Evolutionary conservation across 2,329 filamentous ascomycete genomes (phyloP).

Genomic region (Colletotrichum simmondsii): DNA sequence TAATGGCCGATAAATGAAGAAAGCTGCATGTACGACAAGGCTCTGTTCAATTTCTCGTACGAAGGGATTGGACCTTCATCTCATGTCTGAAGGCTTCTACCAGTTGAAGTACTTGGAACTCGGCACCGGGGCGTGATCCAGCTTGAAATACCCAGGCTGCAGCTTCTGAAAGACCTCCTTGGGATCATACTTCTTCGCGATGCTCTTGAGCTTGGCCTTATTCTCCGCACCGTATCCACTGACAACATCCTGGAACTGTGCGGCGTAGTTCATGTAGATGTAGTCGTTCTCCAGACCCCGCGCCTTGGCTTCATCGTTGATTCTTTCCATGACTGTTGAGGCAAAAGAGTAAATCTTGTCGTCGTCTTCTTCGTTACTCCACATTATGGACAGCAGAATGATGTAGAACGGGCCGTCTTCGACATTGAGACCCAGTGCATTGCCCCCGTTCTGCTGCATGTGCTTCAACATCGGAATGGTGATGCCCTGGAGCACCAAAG

Average conservation of each 20-base stretch:
- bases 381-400: slow-evolving; percentile 37
- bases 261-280: slow-evolving; percentile 57
- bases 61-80: too few relatives aligned
- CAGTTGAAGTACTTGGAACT: slow-evolving; percentile 26
- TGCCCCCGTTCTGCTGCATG: slow-evolving; percentile 51
- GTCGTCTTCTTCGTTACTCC: slow-evolving; percentile 37
- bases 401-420: slow-evolving; percentile 40
- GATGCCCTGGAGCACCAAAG: slow-evolving; percentile 52
- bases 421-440: slow-evolving; percentile 47
- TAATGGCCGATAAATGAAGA: too few relatives aligned
- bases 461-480: slow-evolving; percentile 47
- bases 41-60: too few relatives aligned
- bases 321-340: slow-evolving; percentile 33
- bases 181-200: slow-evolving; percentile 47
- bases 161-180: slow-evolving; percentile 45
- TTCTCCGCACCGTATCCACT: slow-evolving; percentile 51
- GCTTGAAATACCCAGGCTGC: slow-evolving; percentile 45
- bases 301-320: slow-evolving; percentile 32
- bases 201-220: slow-evolving; percentile 41
- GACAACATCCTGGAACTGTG: slow-evolving; percentile 49
- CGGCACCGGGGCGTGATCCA: slow-evolving; percentile 34
- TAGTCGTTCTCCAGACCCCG: slow-evolving; percentile 36
- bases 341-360: slow-evolving; percentile 34
- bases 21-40: too few relatives aligned
- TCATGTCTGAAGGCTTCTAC: neutral